Base-by-base conservation (phyloP, 1,284 basidiomycete species). In the Spongispora temasekensis region DNA sequence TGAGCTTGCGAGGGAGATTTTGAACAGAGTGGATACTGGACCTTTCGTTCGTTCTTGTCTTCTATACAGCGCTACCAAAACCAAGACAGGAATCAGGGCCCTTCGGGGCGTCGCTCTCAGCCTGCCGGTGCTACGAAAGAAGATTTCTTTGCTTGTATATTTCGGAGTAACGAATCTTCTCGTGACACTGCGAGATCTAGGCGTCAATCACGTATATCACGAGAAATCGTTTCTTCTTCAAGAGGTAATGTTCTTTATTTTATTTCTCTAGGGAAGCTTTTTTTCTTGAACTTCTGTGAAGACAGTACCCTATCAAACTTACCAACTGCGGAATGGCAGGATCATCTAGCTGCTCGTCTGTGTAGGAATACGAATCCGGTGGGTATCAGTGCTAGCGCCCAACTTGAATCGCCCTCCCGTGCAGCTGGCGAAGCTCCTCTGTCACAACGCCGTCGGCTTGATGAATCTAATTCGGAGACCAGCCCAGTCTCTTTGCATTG, bases 271-370 rank as follows among this genome's bases (percentile, higher is more conserved):
- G n/a, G n/a, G n/a, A 55, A 57, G 34, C 53, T 59, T 28, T 46
- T 35, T 21, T 59, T 60, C 55, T 27, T 65, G 46, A 61, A 61
- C 61, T 59, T 44, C 61, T 37, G 27, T 55, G 40, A 61, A 90
- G 88, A 88, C 68, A 80, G 83, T 40, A 79, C 81, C 7, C 78
- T 85, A 53, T 83, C 86, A 25, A 81, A 85, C 19, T 80, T 84
- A 13, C 89, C 90, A 12, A 90, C 88, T 1, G 76, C 82, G 61
- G 89, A 91, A 69, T 92, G 90, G 90, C 90, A 92, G 70, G 88
- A 91, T 53, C 84, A 81, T 56, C 77, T 91, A 21, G 82, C 84
- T 28, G 78, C 79, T 62, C 81, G 80, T n/a, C 74, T 89, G 57
- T 77, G 80, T 17, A 75, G 75, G 55, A 71, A 75, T 56, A n/a